Evolutionary conservation across 148 eudicot species (phyloP).

Genomic region (Rhododendron simsii): DNA sequence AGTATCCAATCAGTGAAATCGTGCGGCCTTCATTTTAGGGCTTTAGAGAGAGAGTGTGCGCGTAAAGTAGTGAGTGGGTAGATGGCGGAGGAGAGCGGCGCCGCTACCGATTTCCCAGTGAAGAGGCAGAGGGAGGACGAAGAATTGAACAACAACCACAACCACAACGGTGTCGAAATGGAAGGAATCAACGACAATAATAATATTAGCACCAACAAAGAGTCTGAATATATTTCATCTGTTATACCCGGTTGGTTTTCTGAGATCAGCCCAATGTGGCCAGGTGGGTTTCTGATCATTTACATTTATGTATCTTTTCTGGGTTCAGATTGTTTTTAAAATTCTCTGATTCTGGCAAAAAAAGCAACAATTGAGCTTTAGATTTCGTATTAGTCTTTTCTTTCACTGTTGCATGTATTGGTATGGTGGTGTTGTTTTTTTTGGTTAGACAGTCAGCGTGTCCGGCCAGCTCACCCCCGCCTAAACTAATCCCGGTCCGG

Average conservation of each 20-base stretch:
- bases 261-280: slow-evolving; percentile 99
- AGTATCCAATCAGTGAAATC: not conserved
- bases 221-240: slow-evolving; percentile 39
- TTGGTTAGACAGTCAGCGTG: too few species aligned
- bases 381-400: not conserved
- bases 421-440: not conserved
- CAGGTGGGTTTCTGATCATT: slow-evolving; percentile 45
- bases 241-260: slow-evolving; percentile 96
- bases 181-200: slow-evolving; percentile 5
- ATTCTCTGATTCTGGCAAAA: not conserved
- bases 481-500: too few species aligned
- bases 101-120: slow-evolving; percentile 34
- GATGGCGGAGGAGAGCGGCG: slow-evolving; percentile 40
- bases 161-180: slow-evolving; percentile 19
- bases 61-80: not conserved
- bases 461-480: too few species aligned
- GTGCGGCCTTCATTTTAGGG: slow-evolving; percentile 7
- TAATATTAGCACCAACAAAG: not conserved
- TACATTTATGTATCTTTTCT: not conserved
- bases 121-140: slow-evolving; percentile 46
- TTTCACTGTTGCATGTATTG: not conserved
- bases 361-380: not conserved
- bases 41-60: not conserved
- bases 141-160: slow-evolving; percentile 17
- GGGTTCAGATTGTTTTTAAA: not conserved